Evolutionary conservation across 441 rosid genomes (phyloP).

Genomic region (Euphorbia schlechtendalii): DNA sequence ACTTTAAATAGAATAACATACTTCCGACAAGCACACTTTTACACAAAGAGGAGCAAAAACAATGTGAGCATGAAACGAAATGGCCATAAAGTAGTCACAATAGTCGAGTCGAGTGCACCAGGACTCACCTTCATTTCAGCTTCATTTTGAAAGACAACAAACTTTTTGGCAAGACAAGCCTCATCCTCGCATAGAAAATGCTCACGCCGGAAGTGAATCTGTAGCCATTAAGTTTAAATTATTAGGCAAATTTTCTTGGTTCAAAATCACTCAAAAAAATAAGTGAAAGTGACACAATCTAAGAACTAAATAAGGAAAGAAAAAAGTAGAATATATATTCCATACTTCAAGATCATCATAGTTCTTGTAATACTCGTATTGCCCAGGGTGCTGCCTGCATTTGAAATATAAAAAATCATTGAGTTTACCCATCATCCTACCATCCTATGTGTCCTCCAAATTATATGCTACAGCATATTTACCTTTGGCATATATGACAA

Average conservation of each 20-base stretch:
- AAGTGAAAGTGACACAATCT: neutral
- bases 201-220: conserved; percentile 86
- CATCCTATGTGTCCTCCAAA: neutral
- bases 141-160: conserved; percentile 76
- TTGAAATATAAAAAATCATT: conserved; percentile 11
- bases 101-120: conserved; percentile 11
- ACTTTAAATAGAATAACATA: conserved; percentile 8
- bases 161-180: conserved; percentile 80
- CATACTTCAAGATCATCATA: conserved; percentile 90
- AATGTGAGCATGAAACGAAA: neutral
- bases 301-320: neutral
- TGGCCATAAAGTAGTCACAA: neutral
- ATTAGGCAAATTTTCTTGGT: conserved; percentile 5
- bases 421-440: neutral
- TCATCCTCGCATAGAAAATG: conserved; percentile 96
- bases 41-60: too few species aligned
- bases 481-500: conserved; percentile 94
- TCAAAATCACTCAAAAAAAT: conserved; percentile 2
- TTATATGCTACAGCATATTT: neutral
- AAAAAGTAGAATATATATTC: conserved; percentile 1
- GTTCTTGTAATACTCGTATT: conserved; percentile 74
- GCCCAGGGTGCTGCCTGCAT: conserved; percentile 89
- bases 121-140: conserved; percentile 77
- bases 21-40: too few species aligned
- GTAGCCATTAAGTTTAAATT: conserved; percentile 19